Percentiles rank a stretch among this genome's conserved stretches.
Evolutionary conservation across 1,284 basidiomycete species (phyloP).

Genomic region (Apiotrichum siamense): DNA sequence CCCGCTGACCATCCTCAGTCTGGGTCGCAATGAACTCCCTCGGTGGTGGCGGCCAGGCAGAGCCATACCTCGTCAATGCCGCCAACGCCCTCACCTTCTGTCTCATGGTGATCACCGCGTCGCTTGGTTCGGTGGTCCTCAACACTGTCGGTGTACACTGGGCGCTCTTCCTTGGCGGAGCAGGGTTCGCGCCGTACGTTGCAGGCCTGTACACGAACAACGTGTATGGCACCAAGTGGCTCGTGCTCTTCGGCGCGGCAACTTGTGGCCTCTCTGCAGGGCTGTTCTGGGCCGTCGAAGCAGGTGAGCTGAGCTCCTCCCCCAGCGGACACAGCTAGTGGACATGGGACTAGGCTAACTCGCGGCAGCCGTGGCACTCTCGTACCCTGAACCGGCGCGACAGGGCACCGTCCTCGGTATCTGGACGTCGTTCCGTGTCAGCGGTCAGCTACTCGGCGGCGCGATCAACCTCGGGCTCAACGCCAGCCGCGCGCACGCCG

Average conservation of each 20-base stretch:
- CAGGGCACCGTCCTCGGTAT: constrained; percentile 33
- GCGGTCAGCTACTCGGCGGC: constrained; percentile 38
- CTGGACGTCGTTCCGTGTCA: constrained; percentile 33
- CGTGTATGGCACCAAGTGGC: constrained; percentile 24
- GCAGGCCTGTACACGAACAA: constrained; percentile 37
- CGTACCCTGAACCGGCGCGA: constrained; percentile 30
- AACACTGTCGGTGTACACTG: constrained; percentile 6
- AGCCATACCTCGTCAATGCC: constrained; percentile 35
- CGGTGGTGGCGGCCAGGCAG: constrained; percentile 37
- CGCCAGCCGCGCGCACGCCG: no score
- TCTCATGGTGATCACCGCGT: constrained; percentile 22
- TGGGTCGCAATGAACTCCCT: constrained; percentile 43
- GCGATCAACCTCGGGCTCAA: constrained; percentile 36
- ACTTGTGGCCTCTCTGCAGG: constrained; percentile 36
- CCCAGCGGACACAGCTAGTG: no score
- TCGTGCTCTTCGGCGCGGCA: constrained; percentile 31
- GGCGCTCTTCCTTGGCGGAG: constrained; percentile 9
- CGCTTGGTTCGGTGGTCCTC: not conserved
- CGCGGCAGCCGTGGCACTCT: constrained; percentile 30
- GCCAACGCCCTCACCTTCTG: constrained; percentile 41
- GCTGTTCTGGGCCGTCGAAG: constrained; percentile 35
- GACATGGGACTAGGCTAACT: no score
- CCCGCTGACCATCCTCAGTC: constrained; percentile 1
- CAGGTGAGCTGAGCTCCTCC: no score
- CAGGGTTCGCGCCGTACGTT: constrained; percentile 33